These are phyloP conservation scores for Penicillium flavigenum DNA, from an alignment of 495 filamentous ascomycete genomes.

Conservation along the genomic window DNA sequence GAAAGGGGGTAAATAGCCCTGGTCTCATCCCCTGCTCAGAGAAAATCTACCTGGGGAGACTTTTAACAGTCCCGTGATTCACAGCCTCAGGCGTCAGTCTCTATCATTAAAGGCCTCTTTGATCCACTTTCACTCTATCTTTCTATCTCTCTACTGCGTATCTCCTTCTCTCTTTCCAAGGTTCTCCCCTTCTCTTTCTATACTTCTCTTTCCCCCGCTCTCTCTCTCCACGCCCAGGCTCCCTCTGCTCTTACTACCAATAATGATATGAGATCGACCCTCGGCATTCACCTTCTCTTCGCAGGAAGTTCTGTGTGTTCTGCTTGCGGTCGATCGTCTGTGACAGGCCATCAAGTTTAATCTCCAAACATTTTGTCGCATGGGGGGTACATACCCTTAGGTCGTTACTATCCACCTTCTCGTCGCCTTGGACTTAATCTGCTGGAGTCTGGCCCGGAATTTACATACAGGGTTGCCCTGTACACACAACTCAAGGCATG, in stretches of 20 bases:
- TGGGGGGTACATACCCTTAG: neutral
- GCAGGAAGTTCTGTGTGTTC: slow-evolving; percentile 5
- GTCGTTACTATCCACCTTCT: neutral
- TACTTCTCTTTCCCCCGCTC: neutral
- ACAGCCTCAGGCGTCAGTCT: slow-evolving; percentile 13
- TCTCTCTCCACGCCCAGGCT: neutral
- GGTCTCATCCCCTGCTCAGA: neutral
- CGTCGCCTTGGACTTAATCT: neutral
- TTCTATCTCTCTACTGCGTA: neutral
- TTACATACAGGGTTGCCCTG: neutral
- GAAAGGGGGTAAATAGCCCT: neutral
- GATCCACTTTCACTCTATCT: slow-evolving; percentile 6
- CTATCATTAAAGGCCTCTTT: slow-evolving; percentile 15
- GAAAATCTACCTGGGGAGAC: slow-evolving; percentile 7
- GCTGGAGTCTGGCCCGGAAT: neutral
- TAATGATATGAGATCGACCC: slow-evolving; percentile 15
- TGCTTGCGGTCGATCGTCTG: neutral
- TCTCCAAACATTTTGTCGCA: neutral
- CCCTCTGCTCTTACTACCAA: neutral
- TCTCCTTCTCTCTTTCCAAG: neutral
- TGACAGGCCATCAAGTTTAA: neutral
- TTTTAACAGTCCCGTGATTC: slow-evolving; percentile 13
- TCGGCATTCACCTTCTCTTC: neutral
- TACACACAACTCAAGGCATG: slow-evolving; percentile 8
- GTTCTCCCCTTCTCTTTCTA: neutral